These are phyloP conservation scores for Neofusicoccum umdonicola DNA, from an alignment of 2,329 filamentous ascomycete genomes.

Conservation along the genomic window DNA sequence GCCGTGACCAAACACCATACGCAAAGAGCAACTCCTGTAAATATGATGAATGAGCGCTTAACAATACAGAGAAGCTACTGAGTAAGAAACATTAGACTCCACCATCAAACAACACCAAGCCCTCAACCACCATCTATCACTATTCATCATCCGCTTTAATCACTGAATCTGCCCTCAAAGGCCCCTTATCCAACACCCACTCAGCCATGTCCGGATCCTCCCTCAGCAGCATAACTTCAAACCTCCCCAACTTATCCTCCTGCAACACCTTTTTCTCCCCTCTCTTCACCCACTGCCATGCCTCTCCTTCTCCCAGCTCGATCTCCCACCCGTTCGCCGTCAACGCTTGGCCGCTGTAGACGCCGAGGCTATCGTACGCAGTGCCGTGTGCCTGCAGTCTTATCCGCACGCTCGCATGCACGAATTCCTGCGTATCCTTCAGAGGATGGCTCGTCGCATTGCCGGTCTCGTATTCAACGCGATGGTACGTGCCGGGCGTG, in stretches of 20 bases:
- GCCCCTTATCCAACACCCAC: constrained; percentile 4
- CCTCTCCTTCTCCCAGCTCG: neutral
- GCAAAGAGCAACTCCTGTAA: neutral
- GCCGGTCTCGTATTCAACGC: constrained; percentile 17
- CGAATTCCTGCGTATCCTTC: constrained; percentile 19
- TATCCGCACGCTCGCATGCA: constrained; percentile 22
- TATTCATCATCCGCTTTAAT: neutral
- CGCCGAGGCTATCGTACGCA: constrained; percentile 12
- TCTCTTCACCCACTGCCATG: neutral
- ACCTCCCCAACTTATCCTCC: constrained; percentile 10
- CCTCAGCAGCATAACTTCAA: constrained; percentile 7
- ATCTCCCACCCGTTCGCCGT: neutral
- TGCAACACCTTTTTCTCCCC: neutral
- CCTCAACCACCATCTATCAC: neutral
- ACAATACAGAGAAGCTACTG: neutral
- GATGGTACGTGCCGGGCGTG: constrained; percentile 17
- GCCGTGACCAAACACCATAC: neutral
- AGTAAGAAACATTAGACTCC: neutral
- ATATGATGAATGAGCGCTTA: too few relatives aligned
- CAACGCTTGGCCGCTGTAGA: constrained; percentile 17
- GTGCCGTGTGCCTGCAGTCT: constrained; percentile 9
- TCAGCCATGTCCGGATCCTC: neutral
- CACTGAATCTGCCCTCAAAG: constrained; percentile 3
- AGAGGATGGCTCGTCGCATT: constrained; percentile 5
- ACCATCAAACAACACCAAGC: neutral